Conservation (phyloP, 257 asterid species). For the Nicotiana undulata region DNA sequence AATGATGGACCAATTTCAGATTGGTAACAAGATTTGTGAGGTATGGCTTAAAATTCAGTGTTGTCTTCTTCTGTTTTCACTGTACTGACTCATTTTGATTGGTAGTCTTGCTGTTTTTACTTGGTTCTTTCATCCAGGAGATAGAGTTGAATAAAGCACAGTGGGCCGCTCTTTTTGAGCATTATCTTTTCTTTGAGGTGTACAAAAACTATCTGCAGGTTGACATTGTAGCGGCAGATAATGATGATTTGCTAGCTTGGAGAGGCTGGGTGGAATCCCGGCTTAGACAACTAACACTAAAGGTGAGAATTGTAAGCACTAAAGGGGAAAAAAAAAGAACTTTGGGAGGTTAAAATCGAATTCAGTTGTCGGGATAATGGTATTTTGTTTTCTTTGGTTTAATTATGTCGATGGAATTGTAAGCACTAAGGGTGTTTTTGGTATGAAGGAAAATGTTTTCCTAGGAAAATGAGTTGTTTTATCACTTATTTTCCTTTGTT, state of each 20-base stretch:
- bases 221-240: constrained; percentile 27
- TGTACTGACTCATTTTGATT: background rate
- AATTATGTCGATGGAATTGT: background rate
- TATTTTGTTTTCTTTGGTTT: background rate
- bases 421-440: background rate
- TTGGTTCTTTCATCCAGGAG: constrained; percentile 17
- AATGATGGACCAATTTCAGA: constrained; percentile 34
- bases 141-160: constrained; percentile 24
- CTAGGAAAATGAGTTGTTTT: no score
- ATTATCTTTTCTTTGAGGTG: constrained; percentile 31
- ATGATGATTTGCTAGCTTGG: constrained; percentile 32
- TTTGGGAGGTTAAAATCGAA: background rate
- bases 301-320: constrained; percentile 12
- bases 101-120: background rate
- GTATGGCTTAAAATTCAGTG: constrained; percentile 5
- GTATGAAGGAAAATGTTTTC: no score
- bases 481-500: no score
- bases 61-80: background rate
- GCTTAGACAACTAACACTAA: constrained; percentile 25
- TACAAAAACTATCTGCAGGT: constrained; percentile 39
- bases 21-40: constrained; percentile 34
- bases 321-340: background rate
- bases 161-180: constrained; percentile 28
- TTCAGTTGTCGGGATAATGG: background rate
- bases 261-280: constrained; percentile 42